These are phyloP conservation scores for Letharia columbiana DNA, from an alignment of 495 filamentous ascomycete species.

Conservation along the genomic window DNA sequence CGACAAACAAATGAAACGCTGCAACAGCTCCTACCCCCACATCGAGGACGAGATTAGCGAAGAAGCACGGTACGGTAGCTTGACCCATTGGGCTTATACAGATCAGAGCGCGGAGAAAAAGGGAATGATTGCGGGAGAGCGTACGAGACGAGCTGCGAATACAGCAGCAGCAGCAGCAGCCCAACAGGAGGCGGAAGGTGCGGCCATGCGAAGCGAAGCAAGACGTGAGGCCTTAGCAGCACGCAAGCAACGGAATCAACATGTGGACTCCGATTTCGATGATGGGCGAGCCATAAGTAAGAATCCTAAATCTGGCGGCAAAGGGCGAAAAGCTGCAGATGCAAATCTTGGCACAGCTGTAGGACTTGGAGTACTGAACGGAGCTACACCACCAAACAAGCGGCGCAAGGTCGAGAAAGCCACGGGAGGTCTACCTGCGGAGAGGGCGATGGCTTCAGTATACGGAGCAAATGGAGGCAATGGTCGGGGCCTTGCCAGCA, in stretches of 20 bases:
- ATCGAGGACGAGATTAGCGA: conserved; percentile 87
- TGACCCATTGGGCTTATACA: conserved; percentile 94
- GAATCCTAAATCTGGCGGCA: conserved; percentile 49
- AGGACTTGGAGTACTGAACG: conserved; percentile 48
- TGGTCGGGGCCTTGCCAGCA: conserved; percentile 45
- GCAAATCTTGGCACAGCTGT: conserved; percentile 31
- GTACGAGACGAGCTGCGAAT: conserved; percentile 60
- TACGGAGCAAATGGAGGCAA: conserved; percentile 40
- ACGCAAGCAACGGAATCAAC: conserved; percentile 58
- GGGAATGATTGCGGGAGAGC: conserved; percentile 50
- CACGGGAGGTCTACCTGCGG: conserved; percentile 49
- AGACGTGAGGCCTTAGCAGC: conserved; percentile 70
- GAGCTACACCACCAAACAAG: conserved; percentile 51
- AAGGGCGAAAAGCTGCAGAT: conserved; percentile 54
- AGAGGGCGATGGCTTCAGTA: conserved; percentile 55
- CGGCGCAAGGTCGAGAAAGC: conserved; percentile 71
- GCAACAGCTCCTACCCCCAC: conserved; percentile 75
- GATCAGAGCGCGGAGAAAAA: conserved; percentile 58
- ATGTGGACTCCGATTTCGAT: conserved; percentile 69
- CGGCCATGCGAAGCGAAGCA: conserved; percentile 66
- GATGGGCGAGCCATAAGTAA: conserved; percentile 50
- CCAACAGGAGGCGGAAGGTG: conserved; percentile 66
- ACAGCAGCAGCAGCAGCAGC: conserved; percentile 59
- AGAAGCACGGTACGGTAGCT: conserved; percentile 82
- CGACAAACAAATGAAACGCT: conserved; percentile 71